Base-by-base conservation (phyloP, 2,329 filamentous ascomycete species). In the Stachybotrys chlorohalonatus region DNA sequence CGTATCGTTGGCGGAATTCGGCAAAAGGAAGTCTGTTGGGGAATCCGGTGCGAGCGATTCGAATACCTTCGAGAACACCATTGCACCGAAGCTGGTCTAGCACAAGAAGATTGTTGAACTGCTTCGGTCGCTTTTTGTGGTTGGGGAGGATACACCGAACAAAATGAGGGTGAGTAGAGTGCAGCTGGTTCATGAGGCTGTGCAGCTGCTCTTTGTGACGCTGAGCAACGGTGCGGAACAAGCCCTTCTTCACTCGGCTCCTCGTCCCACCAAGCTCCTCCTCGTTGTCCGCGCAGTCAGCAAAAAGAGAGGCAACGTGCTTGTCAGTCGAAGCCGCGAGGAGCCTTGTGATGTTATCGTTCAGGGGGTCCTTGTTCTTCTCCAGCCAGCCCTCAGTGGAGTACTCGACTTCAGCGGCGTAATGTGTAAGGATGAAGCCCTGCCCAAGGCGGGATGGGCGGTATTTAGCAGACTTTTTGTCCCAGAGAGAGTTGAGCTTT, bases 321-420 rank as follows among this genome's bases (percentile, higher is more conserved):
- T 82, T 84, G 67, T 97, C 86, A 2, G 80, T 84, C 1, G 95
- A 99, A 13, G 81, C 79, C 45, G 92, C 89, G 42, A 99, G 80
- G 7, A 99, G 79, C 24, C 90, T 84, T 0, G 95, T 99, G 58
- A 99, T 81, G 59, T 97, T 99, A 77, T 99, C 95, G 64, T 97
- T 97, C 49, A 99, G 72, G 1, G 94, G 95, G 65, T 99, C 94
- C 70, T 99, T 99, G 77, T 99, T 99, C 79, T 97, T 99, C 70
- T 97, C 93, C 39, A 99, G 75, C 94, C 94, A 99, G 55, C 89
- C 89, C 55, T 93, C 84, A 0, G 94, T 99, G 0, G 87, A 91
- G 69, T 99, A 99, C 70, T 99, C 95, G 3, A 99, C 94, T 70
- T 97, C 94, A 31, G 94, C 92, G 30, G 94, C 94, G 66, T 99